phyloP scores from a whole-genome alignment of 2,329 filamentous ascomycete species.

The Tolypocladium endophyticum region DNA sequence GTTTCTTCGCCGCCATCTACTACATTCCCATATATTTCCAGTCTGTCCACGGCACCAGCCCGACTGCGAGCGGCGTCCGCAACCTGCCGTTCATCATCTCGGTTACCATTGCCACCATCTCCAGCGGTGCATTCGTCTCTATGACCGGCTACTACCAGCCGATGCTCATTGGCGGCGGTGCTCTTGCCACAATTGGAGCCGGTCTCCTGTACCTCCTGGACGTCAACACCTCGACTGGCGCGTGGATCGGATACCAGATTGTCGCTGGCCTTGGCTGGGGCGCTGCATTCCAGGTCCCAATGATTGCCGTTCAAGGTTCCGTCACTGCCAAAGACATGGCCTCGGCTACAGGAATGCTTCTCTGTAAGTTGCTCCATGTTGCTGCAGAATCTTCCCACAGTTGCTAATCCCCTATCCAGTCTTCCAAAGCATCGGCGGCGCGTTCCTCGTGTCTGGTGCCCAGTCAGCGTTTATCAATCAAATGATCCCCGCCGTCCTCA shows the following conservation, averaged over 20 bases:
- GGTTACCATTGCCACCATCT: not conserved
- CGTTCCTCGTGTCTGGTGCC: conserved; percentile 36
- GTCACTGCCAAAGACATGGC: conserved; percentile 30
- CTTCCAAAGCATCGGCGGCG: conserved; percentile 39
- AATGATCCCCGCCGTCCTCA: conserved; percentile 23
- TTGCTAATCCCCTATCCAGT: conserved; percentile 17
- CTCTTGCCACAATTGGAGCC: not conserved
- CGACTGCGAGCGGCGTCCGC: conserved; percentile 30
- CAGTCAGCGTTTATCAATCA: conserved; percentile 37
- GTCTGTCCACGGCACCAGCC: conserved; percentile 27
- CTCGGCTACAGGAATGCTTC: conserved; percentile 34
- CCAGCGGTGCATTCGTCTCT: not conserved
- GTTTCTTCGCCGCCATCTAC: conserved; percentile 34
- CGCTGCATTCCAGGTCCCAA: not conserved
- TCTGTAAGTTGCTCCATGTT: conserved; percentile 20
- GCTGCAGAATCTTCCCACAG: not conserved
- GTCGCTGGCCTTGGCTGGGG: not conserved
- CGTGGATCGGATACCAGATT: not conserved
- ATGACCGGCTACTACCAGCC: conserved; percentile 24
- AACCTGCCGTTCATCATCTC: conserved; percentile 30
- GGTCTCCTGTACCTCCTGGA: not conserved
- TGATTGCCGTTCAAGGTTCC: conserved; percentile 9
- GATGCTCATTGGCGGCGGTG: conserved; percentile 30
- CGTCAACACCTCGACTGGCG: not conserved
- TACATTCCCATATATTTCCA: conserved; percentile 38